Percentiles rank a stretch among this genome's conserved stretches.
Evolutionary conservation across 805 yeast genomes (phyloP).

Genomic region (Scheffersomyces lignosus): DNA sequence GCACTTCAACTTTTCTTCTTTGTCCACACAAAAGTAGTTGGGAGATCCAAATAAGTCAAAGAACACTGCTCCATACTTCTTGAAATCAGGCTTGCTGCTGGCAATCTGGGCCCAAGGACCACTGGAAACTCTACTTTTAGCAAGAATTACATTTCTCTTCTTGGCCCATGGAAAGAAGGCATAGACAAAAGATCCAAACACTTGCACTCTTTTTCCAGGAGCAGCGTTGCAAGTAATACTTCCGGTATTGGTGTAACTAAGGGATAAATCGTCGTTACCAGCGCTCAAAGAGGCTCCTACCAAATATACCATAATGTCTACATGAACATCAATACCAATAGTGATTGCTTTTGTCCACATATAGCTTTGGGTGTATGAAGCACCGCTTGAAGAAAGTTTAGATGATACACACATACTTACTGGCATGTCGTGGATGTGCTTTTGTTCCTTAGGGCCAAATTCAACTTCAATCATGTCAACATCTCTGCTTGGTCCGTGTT

Average conservation of each 20-base stretch:
- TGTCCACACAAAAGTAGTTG: conserved; percentile 15
- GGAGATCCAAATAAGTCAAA: conserved; percentile 12
- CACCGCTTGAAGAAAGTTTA: conserved; percentile 14
- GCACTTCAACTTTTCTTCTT: conserved; percentile 8
- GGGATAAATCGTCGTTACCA: conserved; percentile 9
- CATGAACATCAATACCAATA: conserved; percentile 4
- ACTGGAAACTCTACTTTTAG: not conserved
- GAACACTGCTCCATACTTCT: conserved; percentile 14
- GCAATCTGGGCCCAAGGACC: conserved; percentile 2
- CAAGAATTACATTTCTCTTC: conserved; percentile 8
- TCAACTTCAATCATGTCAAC: conserved; percentile 19
- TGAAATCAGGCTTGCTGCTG: conserved; percentile 4
- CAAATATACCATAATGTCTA: conserved; percentile 3
- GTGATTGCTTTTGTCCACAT: conserved; percentile 8
- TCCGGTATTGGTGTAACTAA: conserved; percentile 12
- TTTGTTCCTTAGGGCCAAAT: conserved; percentile 11
- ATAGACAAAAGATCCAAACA: conserved; percentile 14
- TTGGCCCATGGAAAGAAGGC: conserved; percentile 14
- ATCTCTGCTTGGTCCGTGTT: conserved; percentile 5
- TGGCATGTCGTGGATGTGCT: conserved; percentile 10
- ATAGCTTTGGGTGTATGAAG: conserved; percentile 14
- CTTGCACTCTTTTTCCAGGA: conserved; percentile 18
- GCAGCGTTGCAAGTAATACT: conserved; percentile 14
- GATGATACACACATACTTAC: conserved; percentile 18
- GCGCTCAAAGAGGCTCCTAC: conserved; percentile 6